Evolutionary conservation across 805 yeast genomes (phyloP).

Genomic region (Candida insectorum): DNA sequence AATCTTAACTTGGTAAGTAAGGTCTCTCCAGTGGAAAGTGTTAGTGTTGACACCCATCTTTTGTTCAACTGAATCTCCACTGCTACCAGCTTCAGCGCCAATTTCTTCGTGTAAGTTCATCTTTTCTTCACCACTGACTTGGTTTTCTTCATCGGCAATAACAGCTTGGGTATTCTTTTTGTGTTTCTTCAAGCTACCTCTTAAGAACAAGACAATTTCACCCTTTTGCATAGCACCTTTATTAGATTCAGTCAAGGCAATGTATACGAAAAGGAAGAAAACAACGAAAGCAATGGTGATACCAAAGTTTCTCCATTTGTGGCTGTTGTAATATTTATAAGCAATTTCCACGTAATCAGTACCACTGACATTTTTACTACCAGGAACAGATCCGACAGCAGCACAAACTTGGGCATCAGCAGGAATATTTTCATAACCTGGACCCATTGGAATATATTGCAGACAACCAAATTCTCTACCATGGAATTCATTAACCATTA

Average conservation of each 20-base stretch:
- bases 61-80: constrained; percentile 18
- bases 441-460: constrained; percentile 57
- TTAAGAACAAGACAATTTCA: constrained; percentile 26
- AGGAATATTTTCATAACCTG: constrained; percentile 41
- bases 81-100: constrained; percentile 15
- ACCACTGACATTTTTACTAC: constrained; percentile 53
- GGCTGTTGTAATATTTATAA: constrained; percentile 51
- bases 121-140: constrained; percentile 23
- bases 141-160: constrained; percentile 27
- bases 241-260: constrained; percentile 11
- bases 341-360: constrained; percentile 48
- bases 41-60: constrained; percentile 28
- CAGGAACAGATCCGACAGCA: constrained; percentile 57
- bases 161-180: constrained; percentile 19
- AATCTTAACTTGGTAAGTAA: constrained; percentile 34
- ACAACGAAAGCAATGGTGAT: constrained; percentile 50
- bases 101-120: constrained; percentile 7
- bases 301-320: constrained; percentile 82
- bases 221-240: constrained; percentile 30
- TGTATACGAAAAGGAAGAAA: constrained; percentile 31
- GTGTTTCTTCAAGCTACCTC: constrained; percentile 28
- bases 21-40: constrained; percentile 39
- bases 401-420: constrained; percentile 48
- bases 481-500: constrained; percentile 57
- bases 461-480: constrained; percentile 41